Conservation (phyloP, 2,329 filamentous ascomycete genomes). For the Arthrobotrys sinensis region DNA sequence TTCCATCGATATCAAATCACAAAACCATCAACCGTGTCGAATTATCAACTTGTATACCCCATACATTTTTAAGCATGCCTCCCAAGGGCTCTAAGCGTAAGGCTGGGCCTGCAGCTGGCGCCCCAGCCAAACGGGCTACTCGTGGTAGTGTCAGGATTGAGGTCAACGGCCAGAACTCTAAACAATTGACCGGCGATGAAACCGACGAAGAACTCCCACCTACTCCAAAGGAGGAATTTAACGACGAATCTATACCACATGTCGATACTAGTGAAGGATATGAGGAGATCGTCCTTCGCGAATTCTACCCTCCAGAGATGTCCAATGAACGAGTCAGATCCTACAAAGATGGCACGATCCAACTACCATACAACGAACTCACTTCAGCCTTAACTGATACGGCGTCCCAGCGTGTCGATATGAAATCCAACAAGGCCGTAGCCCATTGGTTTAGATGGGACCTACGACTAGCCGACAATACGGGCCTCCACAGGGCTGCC, state of each 20-base stretch:
- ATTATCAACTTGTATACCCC: background rate
- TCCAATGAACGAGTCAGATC: conserved; percentile 81
- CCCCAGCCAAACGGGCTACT: conserved; percentile 30
- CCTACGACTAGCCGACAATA: conserved; percentile 81
- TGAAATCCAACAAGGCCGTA: conserved; percentile 75
- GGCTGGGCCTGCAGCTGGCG: conserved; percentile 14
- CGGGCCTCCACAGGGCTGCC: conserved; percentile 77
- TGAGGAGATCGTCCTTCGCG: conserved; percentile 76
- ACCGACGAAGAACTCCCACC: background rate
- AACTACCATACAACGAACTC: conserved; percentile 81
- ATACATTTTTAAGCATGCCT: conserved; percentile 40
- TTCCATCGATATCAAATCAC: background rate
- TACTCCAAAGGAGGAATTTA: background rate
- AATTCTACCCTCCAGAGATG: conserved; percentile 90
- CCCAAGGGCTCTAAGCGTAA: conserved; percentile 52
- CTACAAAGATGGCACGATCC: conserved; percentile 79
- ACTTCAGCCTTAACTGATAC: conserved; percentile 76
- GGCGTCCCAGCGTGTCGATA: conserved; percentile 70
- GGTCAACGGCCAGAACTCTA: conserved; percentile 11
- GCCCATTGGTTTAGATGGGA: conserved; percentile 95
- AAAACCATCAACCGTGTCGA: conserved; percentile 66
- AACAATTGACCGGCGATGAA: background rate
- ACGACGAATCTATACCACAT: background rate
- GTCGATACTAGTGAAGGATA: conserved; percentile 52
- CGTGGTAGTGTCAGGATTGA: conserved; percentile 9